Evolutionary conservation across 768 basidiomycete species (phyloP), one percentile per base, ranked within the genome.

Genomic region (Hygrocybe coccinea): DNA sequence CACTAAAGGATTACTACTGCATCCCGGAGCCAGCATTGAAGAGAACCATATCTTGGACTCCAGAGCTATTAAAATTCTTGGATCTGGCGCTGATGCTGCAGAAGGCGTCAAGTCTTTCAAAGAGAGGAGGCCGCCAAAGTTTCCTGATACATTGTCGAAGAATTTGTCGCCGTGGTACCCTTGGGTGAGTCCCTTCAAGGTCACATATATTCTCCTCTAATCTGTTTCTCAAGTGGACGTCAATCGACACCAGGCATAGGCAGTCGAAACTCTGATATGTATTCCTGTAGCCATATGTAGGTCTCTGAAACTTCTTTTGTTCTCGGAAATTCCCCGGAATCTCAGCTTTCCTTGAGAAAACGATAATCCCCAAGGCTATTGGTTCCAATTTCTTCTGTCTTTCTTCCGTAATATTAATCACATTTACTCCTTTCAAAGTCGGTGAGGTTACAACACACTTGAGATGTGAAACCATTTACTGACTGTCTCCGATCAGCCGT

Each of bases 31-130:
- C 53, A 76, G 70, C 6, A 67, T 74, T 37, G 82, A 84, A 62
- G 79, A 80, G 60, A 80, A 79, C 53, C 80, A 83, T 55, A 59
- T 83, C 2, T 60, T 77, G 15, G 82, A 83, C 58, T 83, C 82
- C 9, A 66, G 75, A 14, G 76, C 72, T 5, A 75, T 83, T 21
- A 67, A 72, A 22, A 60, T 76, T 21, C 59, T 78, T 0, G 78
- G 66, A 0, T 62, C 57, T 17, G 68, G 71, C 5, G 60, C 59
- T 8, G 82, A 83, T 57, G 77, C 73, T 0, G 65, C 63, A 12
- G 82, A 83, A 56, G 82, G 81, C 3, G 73, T 73, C 6, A 59
- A 57, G 7, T 71, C 82, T 0, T 84, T 83, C 67, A 76, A 65
- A 56, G 76, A 82, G 59, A 73, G 70, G 56, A 68, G 82, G 11